These are phyloP conservation scores for Solanum lignicaule DNA, from an alignment of 257 asterid species.

Conservation along the genomic window DNA sequence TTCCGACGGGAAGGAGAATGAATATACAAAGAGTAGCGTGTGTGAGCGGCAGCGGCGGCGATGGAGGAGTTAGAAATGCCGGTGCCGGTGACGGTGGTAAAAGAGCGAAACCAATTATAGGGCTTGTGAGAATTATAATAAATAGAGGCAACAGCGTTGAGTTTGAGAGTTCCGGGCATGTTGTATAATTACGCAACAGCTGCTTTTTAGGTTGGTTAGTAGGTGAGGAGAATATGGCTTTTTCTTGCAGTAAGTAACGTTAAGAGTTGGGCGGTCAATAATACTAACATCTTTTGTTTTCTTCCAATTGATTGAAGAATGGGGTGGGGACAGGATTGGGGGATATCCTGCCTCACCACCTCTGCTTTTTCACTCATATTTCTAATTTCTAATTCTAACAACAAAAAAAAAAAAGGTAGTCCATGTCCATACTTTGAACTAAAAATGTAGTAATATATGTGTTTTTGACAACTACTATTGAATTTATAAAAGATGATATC, in stretches of 20 bases:
- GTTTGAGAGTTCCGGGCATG: slow-evolving; percentile 65
- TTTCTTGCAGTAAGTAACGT: slow-evolving; percentile 29
- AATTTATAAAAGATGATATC: background rate
- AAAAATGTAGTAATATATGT: background rate
- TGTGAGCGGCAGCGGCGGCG: background rate
- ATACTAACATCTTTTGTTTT: background rate
- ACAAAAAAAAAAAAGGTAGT: too few relatives aligned
- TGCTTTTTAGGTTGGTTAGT: slow-evolving; percentile 36
- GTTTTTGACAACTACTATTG: too few relatives aligned
- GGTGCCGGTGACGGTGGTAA: slow-evolving; percentile 23
- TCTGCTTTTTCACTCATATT: background rate
- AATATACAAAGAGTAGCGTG: slow-evolving; percentile 31
- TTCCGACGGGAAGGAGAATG: background rate
- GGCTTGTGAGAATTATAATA: slow-evolving; percentile 36
- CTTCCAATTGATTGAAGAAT: background rate
- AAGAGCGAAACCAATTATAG: slow-evolving; percentile 19
- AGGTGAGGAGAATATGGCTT: slow-evolving; percentile 7
- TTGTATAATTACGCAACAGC: slow-evolving; percentile 9
- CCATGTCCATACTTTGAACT: too few relatives aligned
- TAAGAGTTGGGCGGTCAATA: background rate
- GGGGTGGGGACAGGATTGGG: background rate
- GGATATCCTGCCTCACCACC: background rate
- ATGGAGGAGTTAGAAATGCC: slow-evolving; percentile 1
- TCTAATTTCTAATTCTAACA: too few relatives aligned
- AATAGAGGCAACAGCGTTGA: slow-evolving; percentile 27